phyloP scores from a whole-genome alignment of 2,329 filamentous ascomycete species.

The Epichloe bromicola region DNA sequence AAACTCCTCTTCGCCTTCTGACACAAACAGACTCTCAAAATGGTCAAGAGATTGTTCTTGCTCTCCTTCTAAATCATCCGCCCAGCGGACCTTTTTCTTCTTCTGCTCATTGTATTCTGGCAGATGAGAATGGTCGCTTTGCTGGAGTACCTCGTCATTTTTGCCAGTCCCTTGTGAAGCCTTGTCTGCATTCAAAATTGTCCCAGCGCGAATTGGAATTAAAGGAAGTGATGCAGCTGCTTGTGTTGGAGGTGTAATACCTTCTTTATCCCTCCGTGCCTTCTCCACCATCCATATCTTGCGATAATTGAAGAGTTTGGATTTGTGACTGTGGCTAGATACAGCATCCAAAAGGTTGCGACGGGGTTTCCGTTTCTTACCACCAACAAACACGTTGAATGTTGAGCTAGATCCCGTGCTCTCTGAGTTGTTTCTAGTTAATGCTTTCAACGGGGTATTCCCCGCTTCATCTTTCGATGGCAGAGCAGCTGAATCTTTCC shows the following conservation, averaged over 20 bases:
- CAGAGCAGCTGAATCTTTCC: not conserved
- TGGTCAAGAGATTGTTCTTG: not conserved
- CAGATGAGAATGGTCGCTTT: not conserved
- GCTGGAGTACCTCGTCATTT: not conserved
- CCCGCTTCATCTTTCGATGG: not conserved
- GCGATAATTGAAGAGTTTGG: conserved; percentile 24
- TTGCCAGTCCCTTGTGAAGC: not conserved
- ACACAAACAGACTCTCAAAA: conserved; percentile 3
- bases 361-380: conserved; percentile 25
- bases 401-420: not conserved
- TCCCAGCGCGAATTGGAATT: not conserved
- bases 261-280: conserved; percentile 6
- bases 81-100: conserved; percentile 5
- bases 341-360: conserved; percentile 24
- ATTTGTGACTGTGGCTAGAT: conserved; percentile 26
- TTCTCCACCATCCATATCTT: conserved; percentile 5
- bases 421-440: not conserved
- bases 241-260: conserved; percentile 1
- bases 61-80: not conserved
- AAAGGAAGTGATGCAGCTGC: not conserved
- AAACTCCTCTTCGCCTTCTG: not conserved
- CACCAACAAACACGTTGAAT: conserved; percentile 33
- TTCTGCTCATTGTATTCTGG: not conserved
- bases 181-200: not conserved
- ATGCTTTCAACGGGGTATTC: not conserved